A percentile compares a stretch with the other conserved stretches of the same genome.
These are phyloP conservation scores for Pugionium cornutum DNA, from an alignment of 345 rosid genomes.

Conservation along the genomic window DNA sequence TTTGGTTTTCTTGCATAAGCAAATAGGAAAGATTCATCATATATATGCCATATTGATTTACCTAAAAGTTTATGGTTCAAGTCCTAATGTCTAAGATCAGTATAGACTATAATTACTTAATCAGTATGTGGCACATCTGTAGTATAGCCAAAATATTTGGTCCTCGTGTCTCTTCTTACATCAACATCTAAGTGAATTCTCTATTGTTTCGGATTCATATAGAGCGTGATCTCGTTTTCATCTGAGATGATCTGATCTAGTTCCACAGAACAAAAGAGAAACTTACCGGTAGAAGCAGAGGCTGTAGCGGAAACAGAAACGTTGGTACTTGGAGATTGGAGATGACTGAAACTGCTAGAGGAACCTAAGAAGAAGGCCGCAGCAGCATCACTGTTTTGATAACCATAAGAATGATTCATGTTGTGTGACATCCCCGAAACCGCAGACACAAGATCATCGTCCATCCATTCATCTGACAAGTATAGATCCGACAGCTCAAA, in stretches of 20 bases:
- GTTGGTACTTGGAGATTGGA: constrained; percentile 17
- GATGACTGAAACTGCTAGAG: constrained; percentile 37
- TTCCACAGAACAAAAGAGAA: constrained; percentile 4
- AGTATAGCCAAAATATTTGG: too few species aligned
- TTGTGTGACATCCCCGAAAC: constrained; percentile 24
- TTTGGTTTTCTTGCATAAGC: constrained; percentile 32
- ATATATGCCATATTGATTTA: neutral
- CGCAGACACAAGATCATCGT: constrained; percentile 45
- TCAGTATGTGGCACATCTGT: too few species aligned
- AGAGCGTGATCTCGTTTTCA: constrained; percentile 13
- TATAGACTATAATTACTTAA: neutral
- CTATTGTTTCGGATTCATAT: neutral
- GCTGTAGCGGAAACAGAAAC: constrained; percentile 9
- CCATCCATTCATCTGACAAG: constrained; percentile 56
- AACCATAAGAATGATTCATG: constrained; percentile 41
- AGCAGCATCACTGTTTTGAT: constrained; percentile 40
- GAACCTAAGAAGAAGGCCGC: constrained; percentile 34
- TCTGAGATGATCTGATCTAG: neutral
- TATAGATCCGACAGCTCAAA: constrained; percentile 60
- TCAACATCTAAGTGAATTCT: constrained; percentile 5
- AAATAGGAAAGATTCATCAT: neutral
- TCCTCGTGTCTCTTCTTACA: neutral
- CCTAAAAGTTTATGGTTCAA: constrained; percentile 11
- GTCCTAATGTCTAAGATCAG: constrained; percentile 3
- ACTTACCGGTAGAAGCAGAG: constrained; percentile 40